Base-by-base conservation (phyloP, 805 yeast genomes). In the Yarrowia hollandica region DNA sequence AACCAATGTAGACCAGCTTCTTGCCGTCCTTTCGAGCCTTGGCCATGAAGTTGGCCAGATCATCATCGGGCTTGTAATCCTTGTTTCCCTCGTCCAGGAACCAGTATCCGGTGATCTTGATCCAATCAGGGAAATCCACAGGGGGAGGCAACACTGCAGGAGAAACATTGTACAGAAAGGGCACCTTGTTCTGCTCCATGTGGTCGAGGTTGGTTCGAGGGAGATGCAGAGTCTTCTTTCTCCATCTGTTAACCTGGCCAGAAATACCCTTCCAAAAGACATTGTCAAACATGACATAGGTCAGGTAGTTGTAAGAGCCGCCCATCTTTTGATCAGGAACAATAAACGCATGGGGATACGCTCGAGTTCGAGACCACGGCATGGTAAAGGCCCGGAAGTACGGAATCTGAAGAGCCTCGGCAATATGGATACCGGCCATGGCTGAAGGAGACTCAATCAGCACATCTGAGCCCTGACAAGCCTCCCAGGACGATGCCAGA, bases 311-410 rank as follows among this genome's bases (percentile, higher is more conserved):
- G 72, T 92, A 92, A 9, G 91, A 86, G 2, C 97, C 97, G 10
- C 97, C 97, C 69, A 86, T 80, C 68, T 86, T 89, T 71, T 88
- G 95, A 62, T 90, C 97, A 0, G 98, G 97, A 7, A 89, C 96
- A 69, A 91, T 83, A 64, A 92, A 90, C 0, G 98, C 97, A 75
- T 92, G 97, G 0, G 97, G 97, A 69, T 92, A 92, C 0, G 97
- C 96, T 64, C 96, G 78, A 0, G 98, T 91, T 62, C 96, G 75
- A 0, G 97, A 89, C 98, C 98, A 92, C 0, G 98, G 98, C 98
- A 92, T 92, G 0, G 98, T 92, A 69, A 92, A 92, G 0, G 97
- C 97, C 66, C 97, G 78, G 75, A 88, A 87, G 69, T 92, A 92
- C 0, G 98, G 96, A 60, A 92, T 86, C 18, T 83, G 82, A 60